Conservation (phyloP, 2,329 filamentous ascomycete species). For the Pezicula neosporulosa region DNA sequence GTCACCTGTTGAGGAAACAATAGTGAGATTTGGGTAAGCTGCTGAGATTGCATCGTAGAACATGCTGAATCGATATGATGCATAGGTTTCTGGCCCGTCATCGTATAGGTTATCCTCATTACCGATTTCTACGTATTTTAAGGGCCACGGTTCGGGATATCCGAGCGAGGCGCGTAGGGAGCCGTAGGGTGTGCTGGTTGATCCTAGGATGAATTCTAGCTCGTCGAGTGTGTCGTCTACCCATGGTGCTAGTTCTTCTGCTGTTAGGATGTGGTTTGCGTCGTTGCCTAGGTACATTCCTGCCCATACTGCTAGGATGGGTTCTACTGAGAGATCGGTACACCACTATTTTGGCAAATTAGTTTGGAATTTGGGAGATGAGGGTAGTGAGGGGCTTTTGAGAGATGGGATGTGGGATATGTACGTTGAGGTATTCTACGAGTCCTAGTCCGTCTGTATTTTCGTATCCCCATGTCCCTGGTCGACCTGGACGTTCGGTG, state of each 20-base stretch:
- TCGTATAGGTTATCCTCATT: conserved; percentile 38
- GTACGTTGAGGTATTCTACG: conserved; percentile 42
- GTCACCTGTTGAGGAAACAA: conserved; percentile 31
- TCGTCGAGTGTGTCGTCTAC: conserved; percentile 46
- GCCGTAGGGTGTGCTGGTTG: conserved; percentile 38
- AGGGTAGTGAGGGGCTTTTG: background rate
- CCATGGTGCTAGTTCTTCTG: conserved; percentile 39
- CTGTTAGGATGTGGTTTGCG: conserved; percentile 33
- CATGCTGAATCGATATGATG: conserved; percentile 37
- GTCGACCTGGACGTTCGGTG: conserved; percentile 26
- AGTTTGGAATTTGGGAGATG: background rate
- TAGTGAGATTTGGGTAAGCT: conserved; percentile 35
- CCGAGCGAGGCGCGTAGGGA: conserved; percentile 43
- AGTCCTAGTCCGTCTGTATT: conserved; percentile 46
- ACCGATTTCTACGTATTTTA: conserved; percentile 44
- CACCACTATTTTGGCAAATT: conserved; percentile 30
- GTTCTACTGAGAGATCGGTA: conserved; percentile 41
- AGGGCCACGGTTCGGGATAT: conserved; percentile 43
- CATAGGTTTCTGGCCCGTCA: conserved; percentile 31
- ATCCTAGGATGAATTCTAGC: conserved; percentile 47
- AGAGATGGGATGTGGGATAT: too few relatives aligned
- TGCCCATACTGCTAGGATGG: conserved; percentile 44
- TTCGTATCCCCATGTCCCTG: conserved; percentile 38
- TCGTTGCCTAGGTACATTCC: conserved; percentile 35
- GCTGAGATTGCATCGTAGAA: conserved; percentile 45